Evolutionary conservation across 352 stramenopile genomes (phyloP), one percentile per base, ranked within the genome.

Genomic region (Phytophthora podocarpi): DNA sequence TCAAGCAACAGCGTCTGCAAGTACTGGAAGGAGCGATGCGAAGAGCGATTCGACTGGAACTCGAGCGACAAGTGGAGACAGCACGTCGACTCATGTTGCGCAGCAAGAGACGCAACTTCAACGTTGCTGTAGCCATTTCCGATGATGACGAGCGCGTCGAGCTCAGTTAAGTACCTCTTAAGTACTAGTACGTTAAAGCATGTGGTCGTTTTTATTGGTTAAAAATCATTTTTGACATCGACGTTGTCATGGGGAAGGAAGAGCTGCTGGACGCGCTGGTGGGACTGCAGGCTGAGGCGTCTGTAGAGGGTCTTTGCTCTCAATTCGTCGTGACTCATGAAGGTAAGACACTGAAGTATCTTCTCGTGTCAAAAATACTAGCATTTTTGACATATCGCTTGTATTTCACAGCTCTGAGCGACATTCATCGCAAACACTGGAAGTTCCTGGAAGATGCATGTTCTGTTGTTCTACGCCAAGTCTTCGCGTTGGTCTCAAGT

Each of bases 381-480:
- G 11, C 15, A 20, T 20, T 28, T 47, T 12, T 28, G 3, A 31
- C 32, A 2, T 60, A 56, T 42, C 45, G 21, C 28, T 20, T 30
- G 16, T 31, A 26, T 36, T 28, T 24, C 16, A 36, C 32, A 90
- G 82, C 81, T 16, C 61, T 93, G 15, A 53, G 12, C 1, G 71
- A 85, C 28, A 84, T 93, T 24, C 13, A 63, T 5, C 76, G 80
- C 34, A 93, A 93, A 52, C 75, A 76, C 31, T 90, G 81, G 50
- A 69, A 69, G 26, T 90, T 93, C 51, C 57, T 91, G 21, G 82
- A 91, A 66, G 81, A 90, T 61, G 59, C 78, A 11, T 82, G 85
- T 51, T 72, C 74, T 1, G 60, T 64, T 10, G 78, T 91, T 28
- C 43, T 89, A n/a, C 70, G 65, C 5, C 61, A 59, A 20, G 46